Conservation (phyloP, 345 rosid species). For the Boechera retrofracta region DNA sequence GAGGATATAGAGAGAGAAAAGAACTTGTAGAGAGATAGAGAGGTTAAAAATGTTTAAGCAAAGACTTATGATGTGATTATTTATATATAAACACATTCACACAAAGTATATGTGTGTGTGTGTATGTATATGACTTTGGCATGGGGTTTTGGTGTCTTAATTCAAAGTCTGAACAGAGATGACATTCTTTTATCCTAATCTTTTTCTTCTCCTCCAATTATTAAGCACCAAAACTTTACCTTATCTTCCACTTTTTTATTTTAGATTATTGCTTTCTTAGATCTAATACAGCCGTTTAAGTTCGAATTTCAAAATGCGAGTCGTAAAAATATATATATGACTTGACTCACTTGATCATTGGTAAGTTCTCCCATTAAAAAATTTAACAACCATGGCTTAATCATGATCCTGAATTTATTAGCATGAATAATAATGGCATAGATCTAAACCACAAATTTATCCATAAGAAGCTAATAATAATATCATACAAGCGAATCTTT, state of each 20-base stretch:
- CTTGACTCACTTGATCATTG: constrained; percentile 32
- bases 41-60: constrained; percentile 33
- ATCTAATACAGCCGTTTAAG: constrained; percentile 47
- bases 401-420: constrained; percentile 31
- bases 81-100: constrained; percentile 32
- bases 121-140: constrained; percentile 40
- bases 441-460: neutral
- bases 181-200: constrained; percentile 28
- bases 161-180: constrained; percentile 40
- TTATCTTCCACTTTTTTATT: constrained; percentile 43
- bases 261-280: constrained; percentile 35
- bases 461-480: neutral
- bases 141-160: constrained; percentile 47
- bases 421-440: neutral
- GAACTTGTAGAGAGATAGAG: constrained; percentile 26
- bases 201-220: constrained; percentile 41
- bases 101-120: neutral
- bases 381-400: constrained; percentile 34
- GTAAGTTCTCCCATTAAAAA: constrained; percentile 23
- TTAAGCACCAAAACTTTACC: constrained; percentile 47
- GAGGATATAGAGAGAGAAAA: constrained; percentile 2
- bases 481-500: neutral
- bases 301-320: constrained; percentile 38
- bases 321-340: constrained; percentile 25
- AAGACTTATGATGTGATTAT: constrained; percentile 40